These are phyloP conservation scores for Allomyces macrogynus DNA, from an alignment of 192 early-diverging fungal genomes.

Conservation along the genomic window DNA sequence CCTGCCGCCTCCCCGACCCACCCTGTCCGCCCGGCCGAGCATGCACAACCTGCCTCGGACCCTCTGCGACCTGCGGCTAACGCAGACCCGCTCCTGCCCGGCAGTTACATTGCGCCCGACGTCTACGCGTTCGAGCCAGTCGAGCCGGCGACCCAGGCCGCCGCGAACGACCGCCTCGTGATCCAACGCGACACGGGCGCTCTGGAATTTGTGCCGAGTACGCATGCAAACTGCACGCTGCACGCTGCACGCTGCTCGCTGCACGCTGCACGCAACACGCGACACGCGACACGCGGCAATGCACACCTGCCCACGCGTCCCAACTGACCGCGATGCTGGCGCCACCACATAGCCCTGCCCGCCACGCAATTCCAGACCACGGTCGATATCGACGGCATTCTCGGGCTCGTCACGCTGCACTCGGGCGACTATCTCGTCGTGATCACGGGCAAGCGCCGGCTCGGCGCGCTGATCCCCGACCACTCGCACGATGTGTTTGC, in stretches of 20 bases:
- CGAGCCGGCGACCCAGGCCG: conserved; percentile 5
- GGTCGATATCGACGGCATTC: conserved; percentile 17
- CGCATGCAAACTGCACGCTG: no score
- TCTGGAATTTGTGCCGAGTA: conserved; percentile 4
- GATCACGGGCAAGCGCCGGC: conserved; percentile 16
- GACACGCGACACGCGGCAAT: no score
- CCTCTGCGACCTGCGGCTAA: no score
- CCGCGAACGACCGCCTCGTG: conserved; percentile 12
- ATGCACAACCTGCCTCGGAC: no score
- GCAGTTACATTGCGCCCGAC: background rate
- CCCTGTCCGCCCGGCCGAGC: no score
- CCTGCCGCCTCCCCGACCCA: no score
- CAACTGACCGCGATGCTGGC: background rate
- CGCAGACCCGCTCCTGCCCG: no score
- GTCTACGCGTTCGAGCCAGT: background rate
- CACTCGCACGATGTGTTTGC: conserved; percentile 15
- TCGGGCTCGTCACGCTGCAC: conserved; percentile 18
- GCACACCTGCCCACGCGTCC: no score
- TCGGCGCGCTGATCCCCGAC: conserved; percentile 13
- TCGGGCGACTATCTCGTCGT: conserved; percentile 21
- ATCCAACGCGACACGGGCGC: conserved; percentile 15
- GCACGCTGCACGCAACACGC: no score
- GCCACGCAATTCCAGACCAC: conserved; percentile 17
- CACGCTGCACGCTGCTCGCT: background rate
- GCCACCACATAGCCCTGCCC: background rate